Percentiles rank a stretch among this genome's conserved stretches.
phyloP scores from a whole-genome alignment of 2,329 filamentous ascomycete species.

The Tolypocladium paradoxum region DNA sequence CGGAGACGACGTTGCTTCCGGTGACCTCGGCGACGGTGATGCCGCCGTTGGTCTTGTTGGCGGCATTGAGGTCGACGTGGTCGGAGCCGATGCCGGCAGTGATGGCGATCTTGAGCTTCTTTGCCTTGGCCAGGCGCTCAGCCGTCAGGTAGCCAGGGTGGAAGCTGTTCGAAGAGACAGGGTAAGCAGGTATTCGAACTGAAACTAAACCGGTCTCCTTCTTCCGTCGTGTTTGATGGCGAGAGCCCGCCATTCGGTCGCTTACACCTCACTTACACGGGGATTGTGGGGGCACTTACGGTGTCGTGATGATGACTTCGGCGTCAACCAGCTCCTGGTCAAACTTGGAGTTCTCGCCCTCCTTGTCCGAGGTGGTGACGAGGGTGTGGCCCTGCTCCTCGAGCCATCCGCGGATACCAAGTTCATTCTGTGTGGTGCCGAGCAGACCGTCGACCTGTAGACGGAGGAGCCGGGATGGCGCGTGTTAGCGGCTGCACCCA shows the following conservation, averaged over 20 bases:
- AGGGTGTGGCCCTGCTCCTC: slow-evolving; percentile 95
- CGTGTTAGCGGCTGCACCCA: neutral
- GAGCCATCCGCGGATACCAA: slow-evolving; percentile 93
- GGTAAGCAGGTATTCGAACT: neutral
- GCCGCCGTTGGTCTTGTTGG: slow-evolving; percentile 97
- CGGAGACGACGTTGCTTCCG: slow-evolving; percentile 95
- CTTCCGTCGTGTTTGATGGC: neutral
- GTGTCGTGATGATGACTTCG: slow-evolving; percentile 98
- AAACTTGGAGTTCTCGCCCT: slow-evolving; percentile 83
- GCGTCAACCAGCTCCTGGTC: slow-evolving; percentile 94
- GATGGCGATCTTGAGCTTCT: slow-evolving; percentile 96
- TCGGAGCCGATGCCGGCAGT: slow-evolving; percentile 98
- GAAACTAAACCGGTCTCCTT: neutral
- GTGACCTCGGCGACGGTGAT: slow-evolving; percentile 97
- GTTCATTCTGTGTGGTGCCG: slow-evolving; percentile 96
- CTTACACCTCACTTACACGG: neutral
- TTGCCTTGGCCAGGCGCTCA: slow-evolving; percentile 92
- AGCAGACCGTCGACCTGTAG: slow-evolving; percentile 64
- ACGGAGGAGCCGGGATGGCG: neutral
- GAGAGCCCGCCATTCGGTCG: neutral
- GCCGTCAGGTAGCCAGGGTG: slow-evolving; percentile 96
- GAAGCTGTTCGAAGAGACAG: slow-evolving; percentile 49
- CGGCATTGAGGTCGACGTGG: slow-evolving; percentile 92
- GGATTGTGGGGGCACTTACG: slow-evolving; percentile 41
- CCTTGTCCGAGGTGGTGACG: slow-evolving; percentile 96